Conservation (phyloP, 192 early-diverging fungal species). For the Coemansia erecta region DNA sequence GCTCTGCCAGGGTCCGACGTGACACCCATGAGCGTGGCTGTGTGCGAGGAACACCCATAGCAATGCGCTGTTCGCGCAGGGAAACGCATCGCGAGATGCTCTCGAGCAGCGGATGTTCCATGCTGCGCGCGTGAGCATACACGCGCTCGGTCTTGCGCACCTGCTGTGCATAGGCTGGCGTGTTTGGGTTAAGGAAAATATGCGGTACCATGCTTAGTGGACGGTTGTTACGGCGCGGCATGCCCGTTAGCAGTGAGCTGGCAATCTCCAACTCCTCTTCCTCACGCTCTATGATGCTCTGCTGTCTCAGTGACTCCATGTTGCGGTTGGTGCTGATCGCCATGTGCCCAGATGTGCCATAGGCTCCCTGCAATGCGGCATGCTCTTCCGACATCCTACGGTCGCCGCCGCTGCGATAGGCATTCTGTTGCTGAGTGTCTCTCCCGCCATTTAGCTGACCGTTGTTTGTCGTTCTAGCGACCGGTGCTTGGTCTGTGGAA, state of each 20-base stretch:
- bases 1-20: conserved; percentile 25
- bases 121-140: conserved; percentile 32
- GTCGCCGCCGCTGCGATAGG: neutral
- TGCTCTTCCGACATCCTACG: conserved; percentile 6
- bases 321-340: conserved; percentile 42
- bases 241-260: conserved; percentile 35
- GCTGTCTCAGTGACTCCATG: conserved; percentile 54
- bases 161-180: conserved; percentile 40
- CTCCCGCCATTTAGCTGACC: conserved; percentile 6
- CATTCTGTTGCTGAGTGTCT: conserved; percentile 6
- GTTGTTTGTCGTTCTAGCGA: too few species aligned
- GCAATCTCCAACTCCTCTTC: conserved; percentile 43
- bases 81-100: conserved; percentile 41
- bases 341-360: conserved; percentile 7
- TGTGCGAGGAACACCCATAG: conserved; percentile 15
- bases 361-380: neutral
- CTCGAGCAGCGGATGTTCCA: conserved; percentile 37
- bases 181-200: conserved; percentile 30
- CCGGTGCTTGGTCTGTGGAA: too few species aligned
- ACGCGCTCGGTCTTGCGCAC: conserved; percentile 37
- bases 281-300: conserved; percentile 46
- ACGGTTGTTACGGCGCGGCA: conserved; percentile 39
- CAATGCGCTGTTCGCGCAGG: conserved; percentile 39
- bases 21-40: conserved; percentile 21
- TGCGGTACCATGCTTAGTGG: conserved; percentile 37